Evolutionary conservation across 2,329 filamentous ascomycete species (phyloP).

Genomic region (Diplocarpon mali): DNA sequence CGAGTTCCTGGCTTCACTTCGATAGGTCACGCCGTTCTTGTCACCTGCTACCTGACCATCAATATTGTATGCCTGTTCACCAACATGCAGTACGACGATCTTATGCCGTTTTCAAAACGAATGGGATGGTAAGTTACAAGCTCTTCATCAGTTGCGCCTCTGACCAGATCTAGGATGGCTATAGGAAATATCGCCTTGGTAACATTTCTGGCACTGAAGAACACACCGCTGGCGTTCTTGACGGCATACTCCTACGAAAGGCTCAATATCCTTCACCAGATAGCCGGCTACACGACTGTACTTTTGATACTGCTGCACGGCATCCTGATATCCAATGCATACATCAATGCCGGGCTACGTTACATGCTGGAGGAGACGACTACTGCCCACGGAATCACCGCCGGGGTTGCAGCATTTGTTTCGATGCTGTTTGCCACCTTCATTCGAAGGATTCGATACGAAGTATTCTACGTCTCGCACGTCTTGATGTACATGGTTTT

Average conservation of each 20-base stretch:
- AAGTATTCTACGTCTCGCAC: constrained; percentile 44
- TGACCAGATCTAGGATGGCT: constrained; percentile 31
- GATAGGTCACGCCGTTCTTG: too few relatives aligned
- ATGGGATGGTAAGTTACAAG: too few relatives aligned
- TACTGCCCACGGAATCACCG: constrained; percentile 33
- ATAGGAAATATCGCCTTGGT: constrained; percentile 39
- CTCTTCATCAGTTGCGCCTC: too few relatives aligned
- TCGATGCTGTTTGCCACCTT: constrained; percentile 16
- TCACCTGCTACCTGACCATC: too few relatives aligned
- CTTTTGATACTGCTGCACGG: constrained; percentile 36
- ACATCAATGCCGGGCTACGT: constrained; percentile 27
- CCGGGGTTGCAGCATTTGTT: constrained; percentile 32
- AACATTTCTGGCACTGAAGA: constrained; percentile 45
- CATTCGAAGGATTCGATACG: constrained; percentile 36
- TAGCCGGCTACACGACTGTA: constrained; percentile 40
- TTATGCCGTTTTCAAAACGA: too few relatives aligned
- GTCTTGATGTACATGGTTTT: constrained; percentile 38
- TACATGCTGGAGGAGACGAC: constrained; percentile 13
- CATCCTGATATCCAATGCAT: constrained; percentile 24
- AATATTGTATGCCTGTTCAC: too few relatives aligned
- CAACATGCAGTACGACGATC: too few relatives aligned
- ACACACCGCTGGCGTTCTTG: constrained; percentile 44
- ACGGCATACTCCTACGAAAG: constrained; percentile 46
- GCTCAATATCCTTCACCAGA: constrained; percentile 45
- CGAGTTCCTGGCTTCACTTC: too few relatives aligned